Evolutionary conservation across 192 early-diverging fungal genomes (phyloP).

Genomic region (Mortierella claussenii): DNA sequence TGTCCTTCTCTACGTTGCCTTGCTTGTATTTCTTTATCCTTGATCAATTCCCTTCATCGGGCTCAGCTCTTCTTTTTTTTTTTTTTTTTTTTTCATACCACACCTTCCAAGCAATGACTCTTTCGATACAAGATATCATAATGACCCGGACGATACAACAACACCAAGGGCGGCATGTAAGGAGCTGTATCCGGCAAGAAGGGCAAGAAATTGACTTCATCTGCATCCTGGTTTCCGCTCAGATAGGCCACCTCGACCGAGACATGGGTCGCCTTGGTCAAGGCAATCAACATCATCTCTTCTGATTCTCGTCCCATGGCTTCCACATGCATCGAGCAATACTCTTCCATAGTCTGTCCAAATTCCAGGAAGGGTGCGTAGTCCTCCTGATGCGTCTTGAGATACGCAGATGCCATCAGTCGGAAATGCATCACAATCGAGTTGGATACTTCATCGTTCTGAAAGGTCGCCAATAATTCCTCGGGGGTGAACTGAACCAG

Average conservation of each 20-base stretch:
- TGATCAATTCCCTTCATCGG: no score
- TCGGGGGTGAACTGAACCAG: slow-evolving; percentile 39
- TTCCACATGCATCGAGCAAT: slow-evolving; percentile 64
- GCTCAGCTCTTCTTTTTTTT: neutral
- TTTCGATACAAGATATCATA: slow-evolving; percentile 81
- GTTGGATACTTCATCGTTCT: slow-evolving; percentile 66
- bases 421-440: slow-evolving; percentile 69
- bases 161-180: slow-evolving; percentile 53
- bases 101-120: slow-evolving; percentile 49
- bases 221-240: slow-evolving; percentile 63
- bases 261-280: slow-evolving; percentile 73
- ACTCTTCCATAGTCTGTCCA: slow-evolving; percentile 67
- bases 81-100: slow-evolving; percentile 20
- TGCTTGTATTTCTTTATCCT: no score
- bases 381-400: slow-evolving; percentile 64
- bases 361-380: slow-evolving; percentile 67
- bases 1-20: no score
- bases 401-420: slow-evolving; percentile 64
- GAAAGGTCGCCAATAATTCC: slow-evolving; percentile 59
- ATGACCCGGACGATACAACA: slow-evolving; percentile 71
- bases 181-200: slow-evolving; percentile 70
- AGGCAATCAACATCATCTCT: slow-evolving; percentile 82
- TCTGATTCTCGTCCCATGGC: slow-evolving; percentile 78
- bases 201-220: slow-evolving; percentile 76
- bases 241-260: slow-evolving; percentile 76